These are phyloP conservation scores for Solanum piurae DNA, from an alignment of 257 asterid species.

Conservation along the genomic window DNA sequence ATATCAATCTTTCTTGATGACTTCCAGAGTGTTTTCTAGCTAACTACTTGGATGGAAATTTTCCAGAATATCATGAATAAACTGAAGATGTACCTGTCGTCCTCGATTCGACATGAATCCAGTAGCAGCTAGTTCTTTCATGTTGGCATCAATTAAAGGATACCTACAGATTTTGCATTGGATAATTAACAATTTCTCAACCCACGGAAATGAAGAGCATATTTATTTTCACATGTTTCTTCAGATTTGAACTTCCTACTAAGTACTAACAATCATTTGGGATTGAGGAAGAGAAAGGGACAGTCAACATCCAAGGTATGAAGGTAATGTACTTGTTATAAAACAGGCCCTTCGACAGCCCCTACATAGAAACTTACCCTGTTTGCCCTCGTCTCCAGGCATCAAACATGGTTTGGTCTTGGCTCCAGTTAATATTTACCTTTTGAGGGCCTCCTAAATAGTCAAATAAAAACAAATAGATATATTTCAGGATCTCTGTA, in stretches of 20 bases:
- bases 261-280: background rate
- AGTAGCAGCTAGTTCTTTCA: slow-evolving; percentile 68
- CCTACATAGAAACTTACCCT: slow-evolving; percentile 35
- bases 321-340: background rate
- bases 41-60: background rate
- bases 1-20: background rate
- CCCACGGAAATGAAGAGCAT: background rate
- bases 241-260: background rate
- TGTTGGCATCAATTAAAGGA: slow-evolving; percentile 88
- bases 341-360: background rate
- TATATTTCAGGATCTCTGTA: background rate
- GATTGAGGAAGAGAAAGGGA: background rate
- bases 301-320: background rate
- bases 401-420: slow-evolving; percentile 57
- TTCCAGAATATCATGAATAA: background rate
- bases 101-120: slow-evolving; percentile 99
- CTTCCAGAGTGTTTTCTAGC: background rate
- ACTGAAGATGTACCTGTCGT: slow-evolving; percentile 48
- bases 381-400: slow-evolving; percentile 79
- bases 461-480: background rate
- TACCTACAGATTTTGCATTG: slow-evolving; percentile 35
- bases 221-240: background rate
- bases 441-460: slow-evolving; percentile 73
- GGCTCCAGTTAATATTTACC: slow-evolving; percentile 55
- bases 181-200: background rate